Evolutionary conservation across 768 basidiomycete genomes (phyloP), one percentile per base, ranked within the genome.

Genomic region (Tricholomella constricta): DNA sequence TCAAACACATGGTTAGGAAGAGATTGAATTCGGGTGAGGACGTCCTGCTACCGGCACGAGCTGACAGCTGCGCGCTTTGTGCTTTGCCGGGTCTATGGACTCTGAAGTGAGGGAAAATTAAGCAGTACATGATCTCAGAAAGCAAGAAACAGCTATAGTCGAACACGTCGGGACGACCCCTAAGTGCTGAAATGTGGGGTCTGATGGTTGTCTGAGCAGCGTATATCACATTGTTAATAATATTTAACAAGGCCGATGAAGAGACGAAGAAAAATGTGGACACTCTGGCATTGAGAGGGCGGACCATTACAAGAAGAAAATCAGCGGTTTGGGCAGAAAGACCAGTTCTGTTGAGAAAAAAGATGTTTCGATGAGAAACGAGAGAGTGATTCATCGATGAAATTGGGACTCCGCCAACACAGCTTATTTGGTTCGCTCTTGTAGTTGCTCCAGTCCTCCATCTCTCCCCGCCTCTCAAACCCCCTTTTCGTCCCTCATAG

Each of bases 351-450:
- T 35, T 25, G 36, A 36, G 32, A 45, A 37, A 35, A 35, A 43
- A 26, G 41, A 41, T 25, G 29, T 31, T 29, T 22, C 31, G 41
- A 9, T 14, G 14, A 36, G 43, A 52, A 35, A n/a, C n/a, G 25
- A 34, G 27, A 45, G 54, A 61, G 57, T 60, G 61, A 66, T 62
- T 58, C 62, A 65, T 64, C 61, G 60, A 62, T 63, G 26, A 46
- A 62, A 67, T 78, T 82, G 48, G 76, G 75, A 74, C 78, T 81
- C 80, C 80, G 80, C 62, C 35, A 57, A 71, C 80, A 79, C 67
- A 70, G 68, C 70, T 68, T 72, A 69, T 69, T 69, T 72, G 70
- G 72, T 69, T 70, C 71, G 71, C 70, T 66, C 65, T 65, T 58
- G 69, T 62, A 58, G 55, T 65, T 60, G 60, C 58, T 67, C 60